These are phyloP conservation scores for Rhizopogon roseolus DNA, from an alignment of 768 basidiomycete genomes.

Conservation along the genomic window DNA sequence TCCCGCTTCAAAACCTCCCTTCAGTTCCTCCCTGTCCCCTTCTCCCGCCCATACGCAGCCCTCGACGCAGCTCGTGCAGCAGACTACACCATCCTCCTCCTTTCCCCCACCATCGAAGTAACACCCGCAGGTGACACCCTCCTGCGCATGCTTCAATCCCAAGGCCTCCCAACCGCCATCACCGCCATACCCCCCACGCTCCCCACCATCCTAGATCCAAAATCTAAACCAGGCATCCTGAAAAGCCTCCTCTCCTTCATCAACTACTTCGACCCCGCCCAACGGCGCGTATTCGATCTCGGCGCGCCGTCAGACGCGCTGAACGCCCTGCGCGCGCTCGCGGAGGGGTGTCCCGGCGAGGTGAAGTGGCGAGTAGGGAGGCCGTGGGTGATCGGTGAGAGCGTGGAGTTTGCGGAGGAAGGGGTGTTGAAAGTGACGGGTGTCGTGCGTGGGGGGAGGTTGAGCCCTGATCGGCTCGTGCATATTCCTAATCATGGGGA, in stretches of 20 bases:
- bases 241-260: slow-evolving; percentile 94
- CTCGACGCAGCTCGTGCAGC: slow-evolving; percentile 85
- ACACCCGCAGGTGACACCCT: slow-evolving; percentile 82
- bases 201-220: slow-evolving; percentile 46
- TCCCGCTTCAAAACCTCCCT: slow-evolving; percentile 89
- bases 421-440: slow-evolving; percentile 75
- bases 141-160: slow-evolving; percentile 82
- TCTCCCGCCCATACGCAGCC: slow-evolving; percentile 66
- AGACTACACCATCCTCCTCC: slow-evolving; percentile 83
- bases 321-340: slow-evolving; percentile 70
- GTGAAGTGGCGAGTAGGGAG: slow-evolving; percentile 83
- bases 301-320: slow-evolving; percentile 58
- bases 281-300: slow-evolving; percentile 73
- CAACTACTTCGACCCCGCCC: slow-evolving; percentile 88
- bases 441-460: slow-evolving; percentile 66
- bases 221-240: slow-evolving; percentile 61
- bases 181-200: slow-evolving; percentile 61
- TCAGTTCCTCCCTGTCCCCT: slow-evolving; percentile 78
- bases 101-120: slow-evolving; percentile 83
- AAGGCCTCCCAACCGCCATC: slow-evolving; percentile 83
- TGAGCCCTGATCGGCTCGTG: slow-evolving; percentile 81
- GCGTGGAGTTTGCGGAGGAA: slow-evolving; percentile 53
- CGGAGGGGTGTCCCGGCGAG: slow-evolving; percentile 79
- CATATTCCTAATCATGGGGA: slow-evolving; percentile 89
- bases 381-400: slow-evolving; percentile 70